Evolutionary conservation across 2,329 filamentous ascomycete genomes (phyloP), one percentile per base, ranked within the genome.

Genomic region (Sarocladium strictum): DNA sequence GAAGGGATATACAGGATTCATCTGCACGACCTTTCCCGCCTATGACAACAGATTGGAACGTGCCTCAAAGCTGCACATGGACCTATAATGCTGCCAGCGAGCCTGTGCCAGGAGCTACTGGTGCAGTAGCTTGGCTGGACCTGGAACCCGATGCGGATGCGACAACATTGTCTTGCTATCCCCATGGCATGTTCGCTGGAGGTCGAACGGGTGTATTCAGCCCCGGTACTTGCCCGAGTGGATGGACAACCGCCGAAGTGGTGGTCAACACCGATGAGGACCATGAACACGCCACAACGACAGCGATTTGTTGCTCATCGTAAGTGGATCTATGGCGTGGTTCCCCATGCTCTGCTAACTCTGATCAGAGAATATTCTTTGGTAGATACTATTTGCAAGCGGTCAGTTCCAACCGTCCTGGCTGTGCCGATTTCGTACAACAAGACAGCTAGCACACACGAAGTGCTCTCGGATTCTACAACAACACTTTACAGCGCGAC

Each of bases 301-400:
- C 70, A 11, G 69, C 69, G 4, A 61, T 72, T 15, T 73, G 71
- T 57, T 73, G 71, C 53, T 73, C 71, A 54, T 71, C 67, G 71
- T 73, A 69, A 56, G 71, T 68, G 7, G 17, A 27, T n/a, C 15
- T 11, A 21, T 35, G 47, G n/a, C 27, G 15, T 49, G 27, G 3
- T 21, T 23, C 5, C 15, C 11, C n/a, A 21, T 29, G n/a, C 17
- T 14, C 7, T 19, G 14, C 37, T 56, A 23, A 51, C 35, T 38
- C 19, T n/a, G 3, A 21, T 11, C 49, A 73, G 71, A 29, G 65
- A 70, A 56, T 73, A 69, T 55, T 61, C 62, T 1, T 56, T 69
- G 40, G 63, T 68, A 32, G 67, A 65, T 17, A 63, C 62, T 19
- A 59, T 64, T 33, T 73, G 71, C 57, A 67, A 66, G 53, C 66